Conservation (phyloP, 768 basidiomycete species). For the Postia placenta region DNA sequence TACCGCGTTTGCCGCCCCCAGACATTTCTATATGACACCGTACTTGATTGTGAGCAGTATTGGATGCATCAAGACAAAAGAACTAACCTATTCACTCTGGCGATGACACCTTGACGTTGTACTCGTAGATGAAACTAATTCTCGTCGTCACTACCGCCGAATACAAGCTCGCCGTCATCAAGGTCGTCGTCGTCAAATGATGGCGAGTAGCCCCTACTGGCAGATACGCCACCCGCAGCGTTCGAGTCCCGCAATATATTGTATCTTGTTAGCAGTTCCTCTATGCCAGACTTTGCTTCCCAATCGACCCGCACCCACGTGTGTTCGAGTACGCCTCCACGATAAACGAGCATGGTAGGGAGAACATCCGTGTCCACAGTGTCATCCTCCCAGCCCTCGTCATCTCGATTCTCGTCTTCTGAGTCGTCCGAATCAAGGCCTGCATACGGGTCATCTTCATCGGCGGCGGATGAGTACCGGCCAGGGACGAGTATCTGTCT, state of each 20-base stretch:
- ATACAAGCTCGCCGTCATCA: slow-evolving; percentile 32
- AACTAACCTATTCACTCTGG: too few relatives aligned
- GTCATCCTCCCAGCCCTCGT: slow-evolving; percentile 46
- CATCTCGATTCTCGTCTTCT: slow-evolving; percentile 26
- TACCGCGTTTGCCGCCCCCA: too few relatives aligned
- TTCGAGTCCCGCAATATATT: slow-evolving; percentile 32
- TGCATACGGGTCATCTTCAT: slow-evolving; percentile 45
- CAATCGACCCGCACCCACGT: slow-evolving; percentile 88
- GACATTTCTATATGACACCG: too few relatives aligned
- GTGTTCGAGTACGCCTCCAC: slow-evolving; percentile 75
- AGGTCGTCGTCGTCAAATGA: slow-evolving; percentile 33
- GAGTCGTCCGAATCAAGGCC: slow-evolving; percentile 31
- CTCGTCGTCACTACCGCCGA: slow-evolving; percentile 25
- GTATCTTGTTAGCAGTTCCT: slow-evolving; percentile 57
- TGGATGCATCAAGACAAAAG: too few relatives aligned
- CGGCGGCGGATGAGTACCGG: slow-evolving; percentile 17
- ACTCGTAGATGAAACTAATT: too few relatives aligned
- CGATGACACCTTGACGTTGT: too few relatives aligned
- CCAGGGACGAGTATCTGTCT: slow-evolving; percentile 18
- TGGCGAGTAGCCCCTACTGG: slow-evolving; percentile 37
- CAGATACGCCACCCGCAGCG: slow-evolving; percentile 26
- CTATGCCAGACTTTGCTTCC: slow-evolving; percentile 67
- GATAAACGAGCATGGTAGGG: slow-evolving; percentile 74
- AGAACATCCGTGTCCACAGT: slow-evolving; percentile 74
- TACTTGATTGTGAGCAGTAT: too few relatives aligned